Base-by-base conservation (phyloP, 2,329 filamentous ascomycete genomes). In the Aureobasidium sp. region DNA sequence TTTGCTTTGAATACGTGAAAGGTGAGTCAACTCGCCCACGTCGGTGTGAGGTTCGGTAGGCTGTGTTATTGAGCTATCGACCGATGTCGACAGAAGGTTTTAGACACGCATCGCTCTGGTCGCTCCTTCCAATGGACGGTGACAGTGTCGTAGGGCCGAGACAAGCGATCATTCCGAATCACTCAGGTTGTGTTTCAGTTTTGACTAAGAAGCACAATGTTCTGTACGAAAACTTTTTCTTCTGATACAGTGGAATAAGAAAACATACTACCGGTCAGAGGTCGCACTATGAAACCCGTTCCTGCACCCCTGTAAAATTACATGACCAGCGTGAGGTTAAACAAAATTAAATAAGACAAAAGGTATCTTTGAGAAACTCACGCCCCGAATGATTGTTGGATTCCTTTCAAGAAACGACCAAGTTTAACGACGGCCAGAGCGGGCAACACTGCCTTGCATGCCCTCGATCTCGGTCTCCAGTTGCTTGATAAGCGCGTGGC, bases 401-500 rank as follows among this genome's bases (percentile, higher is more conserved):
- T 5, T 27, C 20, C 13, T 34, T n/a, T 43, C 36, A 15, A 43
- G 32, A 41, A 43, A n/a, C n/a, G 27, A 24, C 8, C 27, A 41
- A n/a, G 34, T 24, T 56, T 60, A 67, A 56, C 66, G 66, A 52
- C 66, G 65, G 27, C 66, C 66, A 53, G 65, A 51, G 60, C 71
- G 69, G 4, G 27, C 29, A 67, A 74, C 71, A 65, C 71, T 73
- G 55, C 71, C 79, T 68, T 97, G 93, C 86, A 97, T 90, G 69
- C 85, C 80, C 79, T 99, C 94, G 73, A 99, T 88, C 75, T 99
- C 94, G 69, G 84, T 82, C 81, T 99, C 94, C 70, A 95, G 83
- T 76, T 89, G 85, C 84, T 94, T 94, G 84, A 94, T 95, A 63
- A 80, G 76, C 62, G 94, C 93, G 73, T 99, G 95, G 69, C 93